Evolutionary conservation across 495 filamentous ascomycete species (phyloP).

Genomic region (Neurospora cerealis): DNA sequence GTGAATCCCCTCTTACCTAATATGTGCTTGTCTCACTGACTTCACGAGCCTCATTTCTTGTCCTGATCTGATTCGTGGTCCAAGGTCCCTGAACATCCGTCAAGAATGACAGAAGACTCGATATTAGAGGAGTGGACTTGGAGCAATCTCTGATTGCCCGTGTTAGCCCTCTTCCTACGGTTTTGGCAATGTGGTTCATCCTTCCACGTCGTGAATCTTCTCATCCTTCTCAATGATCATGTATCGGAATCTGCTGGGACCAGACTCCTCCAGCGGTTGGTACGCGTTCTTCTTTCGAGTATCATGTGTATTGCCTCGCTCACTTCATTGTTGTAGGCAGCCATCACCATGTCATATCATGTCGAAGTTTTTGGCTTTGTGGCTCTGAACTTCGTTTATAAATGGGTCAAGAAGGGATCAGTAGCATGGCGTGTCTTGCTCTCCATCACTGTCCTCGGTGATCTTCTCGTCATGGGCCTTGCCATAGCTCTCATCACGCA

Average conservation of each 20-base stretch:
- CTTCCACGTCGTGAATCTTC: not conserved
- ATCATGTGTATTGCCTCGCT: not conserved
- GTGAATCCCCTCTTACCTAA: not conserved
- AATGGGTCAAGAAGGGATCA: not conserved
- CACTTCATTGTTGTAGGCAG: not conserved
- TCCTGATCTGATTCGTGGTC: not conserved
- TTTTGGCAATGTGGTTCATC: not conserved
- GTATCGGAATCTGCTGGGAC: not conserved
- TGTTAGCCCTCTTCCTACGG: not conserved
- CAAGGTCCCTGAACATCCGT: not conserved
- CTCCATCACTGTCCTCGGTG: conserved; percentile 5
- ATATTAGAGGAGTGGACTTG: not conserved
- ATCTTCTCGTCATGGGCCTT: conserved; percentile 10
- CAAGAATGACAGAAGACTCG: not conserved
- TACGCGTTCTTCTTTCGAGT: not conserved
- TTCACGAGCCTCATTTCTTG: not conserved
- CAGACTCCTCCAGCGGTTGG: not conserved
- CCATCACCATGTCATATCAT: conserved; percentile 3
- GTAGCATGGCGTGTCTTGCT: conserved; percentile 5
- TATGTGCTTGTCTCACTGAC: not conserved
- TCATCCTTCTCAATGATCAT: not conserved
- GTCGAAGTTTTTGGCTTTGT: not conserved
- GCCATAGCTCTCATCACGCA: conserved; percentile 6
- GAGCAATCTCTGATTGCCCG: not conserved
- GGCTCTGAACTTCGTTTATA: not conserved